Conservation (phyloP, 345 rosid genomes). For the Salix udensis region DNA sequence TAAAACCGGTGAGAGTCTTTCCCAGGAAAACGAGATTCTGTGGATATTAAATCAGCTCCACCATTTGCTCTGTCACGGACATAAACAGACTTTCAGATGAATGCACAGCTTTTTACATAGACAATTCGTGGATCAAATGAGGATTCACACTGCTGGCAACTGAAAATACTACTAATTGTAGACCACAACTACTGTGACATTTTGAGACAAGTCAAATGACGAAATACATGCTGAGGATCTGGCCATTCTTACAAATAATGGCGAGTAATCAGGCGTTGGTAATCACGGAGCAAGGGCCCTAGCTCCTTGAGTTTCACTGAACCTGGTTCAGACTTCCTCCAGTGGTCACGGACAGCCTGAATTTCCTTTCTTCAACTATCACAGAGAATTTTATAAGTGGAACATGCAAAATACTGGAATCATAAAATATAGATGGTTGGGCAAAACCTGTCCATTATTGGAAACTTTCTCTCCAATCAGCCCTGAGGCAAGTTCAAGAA, state of each 20-base stretch:
- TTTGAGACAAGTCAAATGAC: background rate
- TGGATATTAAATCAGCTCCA: conserved; percentile 34
- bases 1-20: conserved; percentile 57
- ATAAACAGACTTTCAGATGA: background rate
- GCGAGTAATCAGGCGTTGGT: conserved; percentile 61
- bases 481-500: conserved; percentile 60
- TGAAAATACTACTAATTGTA: background rate
- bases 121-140: background rate
- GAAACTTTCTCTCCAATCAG: conserved; percentile 43
- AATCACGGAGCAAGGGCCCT: conserved; percentile 81
- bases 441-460: conserved; percentile 44
- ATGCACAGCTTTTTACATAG: background rate
- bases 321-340: conserved; percentile 57
- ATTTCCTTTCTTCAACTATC: conserved; percentile 43
- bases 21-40: conserved; percentile 36
- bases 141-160: background rate
- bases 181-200: background rate
- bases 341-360: conserved; percentile 69
- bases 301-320: conserved; percentile 68
- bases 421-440: conserved; percentile 11
- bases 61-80: conserved; percentile 44
- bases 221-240: background rate
- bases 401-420: conserved; percentile 7
- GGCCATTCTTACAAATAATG: conserved; percentile 50
- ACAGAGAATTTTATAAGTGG: conserved; percentile 18